A percentile compares a stretch with the other conserved stretches of the same genome.
These are phyloP conservation scores for Coniophora puteana DNA, from an alignment of 1,284 basidiomycete species.

Conservation along the genomic window DNA sequence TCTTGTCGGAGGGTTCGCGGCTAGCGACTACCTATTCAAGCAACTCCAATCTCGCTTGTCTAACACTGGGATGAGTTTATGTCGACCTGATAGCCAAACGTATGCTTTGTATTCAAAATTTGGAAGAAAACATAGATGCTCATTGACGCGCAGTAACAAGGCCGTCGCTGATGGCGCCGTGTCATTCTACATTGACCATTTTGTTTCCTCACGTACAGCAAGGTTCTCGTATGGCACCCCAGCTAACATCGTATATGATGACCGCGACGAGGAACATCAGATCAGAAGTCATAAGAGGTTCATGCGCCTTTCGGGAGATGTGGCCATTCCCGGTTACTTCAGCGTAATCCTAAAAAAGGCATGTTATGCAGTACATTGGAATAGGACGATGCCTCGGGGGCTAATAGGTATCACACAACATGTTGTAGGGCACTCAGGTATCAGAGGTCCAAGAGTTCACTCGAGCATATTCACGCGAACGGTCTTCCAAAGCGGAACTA, in stretches of 20 bases:
- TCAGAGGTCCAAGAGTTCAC: conserved; percentile 31
- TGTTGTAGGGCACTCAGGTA: conserved; percentile 27
- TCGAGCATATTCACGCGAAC: conserved; percentile 29
- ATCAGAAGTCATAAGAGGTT: conserved; percentile 19
- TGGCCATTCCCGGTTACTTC: conserved; percentile 24
- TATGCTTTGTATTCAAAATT: conserved; percentile 24
- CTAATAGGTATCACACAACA: conserved; percentile 8
- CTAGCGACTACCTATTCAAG: conserved; percentile 45
- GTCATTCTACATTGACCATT: conserved; percentile 48
- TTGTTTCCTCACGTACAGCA: conserved; percentile 43
- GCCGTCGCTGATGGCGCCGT: conserved; percentile 55
- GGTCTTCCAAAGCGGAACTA: conserved; percentile 38
- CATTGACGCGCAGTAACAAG: conserved; percentile 39
- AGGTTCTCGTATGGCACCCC: conserved; percentile 40
- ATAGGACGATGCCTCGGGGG: neutral
- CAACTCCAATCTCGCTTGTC: conserved; percentile 32
- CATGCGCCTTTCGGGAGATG: conserved; percentile 19
- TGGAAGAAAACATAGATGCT: neutral
- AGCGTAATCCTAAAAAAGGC: conserved; percentile 28
- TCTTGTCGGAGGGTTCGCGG: conserved; percentile 46
- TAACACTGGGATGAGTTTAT: conserved; percentile 24
- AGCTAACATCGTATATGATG: conserved; percentile 25
- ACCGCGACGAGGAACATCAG: conserved; percentile 31
- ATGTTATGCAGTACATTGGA: conserved; percentile 9
- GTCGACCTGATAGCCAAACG: conserved; percentile 37